Conservation (phyloP, 2,329 filamentous ascomycete species). For the Arthroderma uncinatum region DNA sequence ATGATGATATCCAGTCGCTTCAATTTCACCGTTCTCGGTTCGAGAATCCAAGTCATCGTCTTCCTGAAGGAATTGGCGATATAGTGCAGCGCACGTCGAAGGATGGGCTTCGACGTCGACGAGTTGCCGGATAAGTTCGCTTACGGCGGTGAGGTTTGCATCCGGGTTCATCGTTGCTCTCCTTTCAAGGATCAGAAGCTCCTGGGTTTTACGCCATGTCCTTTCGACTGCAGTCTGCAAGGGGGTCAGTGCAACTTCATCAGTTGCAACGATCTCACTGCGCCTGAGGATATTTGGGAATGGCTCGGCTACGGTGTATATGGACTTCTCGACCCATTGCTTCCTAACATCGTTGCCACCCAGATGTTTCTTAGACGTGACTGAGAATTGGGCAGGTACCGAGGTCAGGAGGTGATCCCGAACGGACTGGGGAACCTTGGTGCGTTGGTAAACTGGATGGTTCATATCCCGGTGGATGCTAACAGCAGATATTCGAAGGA, state of each 20-base stretch:
- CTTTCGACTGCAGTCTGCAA: slow-evolving; percentile 84
- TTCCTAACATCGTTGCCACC: slow-evolving; percentile 55
- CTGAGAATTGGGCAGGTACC: slow-evolving; percentile 65
- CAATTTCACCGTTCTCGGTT: slow-evolving; percentile 36
- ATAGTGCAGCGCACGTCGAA: slow-evolving; percentile 66
- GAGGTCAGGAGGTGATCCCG: slow-evolving; percentile 77
- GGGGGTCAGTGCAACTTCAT: slow-evolving; percentile 57
- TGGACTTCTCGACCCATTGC: slow-evolving; percentile 69
- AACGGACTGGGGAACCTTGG: slow-evolving; percentile 70
- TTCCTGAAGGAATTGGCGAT: slow-evolving; percentile 60
- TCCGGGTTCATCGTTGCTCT: slow-evolving; percentile 62
- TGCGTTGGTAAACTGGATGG: slow-evolving; percentile 77
- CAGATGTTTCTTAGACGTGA: slow-evolving; percentile 60
- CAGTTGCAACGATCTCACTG: slow-evolving; percentile 65
- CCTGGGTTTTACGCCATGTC: slow-evolving; percentile 79
- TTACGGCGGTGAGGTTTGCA: slow-evolving; percentile 54
- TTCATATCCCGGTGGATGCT: slow-evolving; percentile 69
- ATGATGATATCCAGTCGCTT: slow-evolving; percentile 34
- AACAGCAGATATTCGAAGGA: slow-evolving; percentile 68
- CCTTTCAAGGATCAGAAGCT: slow-evolving; percentile 66
- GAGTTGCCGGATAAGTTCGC: slow-evolving; percentile 66
- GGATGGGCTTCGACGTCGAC: slow-evolving; percentile 63
- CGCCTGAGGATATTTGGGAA: slow-evolving; percentile 87
- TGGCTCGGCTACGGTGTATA: slow-evolving; percentile 71
- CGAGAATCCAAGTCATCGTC: slow-evolving; percentile 17